Evolutionary conservation across 2,329 filamentous ascomycete species (phyloP).

Genomic region (Trichoderma atrobrunneum): DNA sequence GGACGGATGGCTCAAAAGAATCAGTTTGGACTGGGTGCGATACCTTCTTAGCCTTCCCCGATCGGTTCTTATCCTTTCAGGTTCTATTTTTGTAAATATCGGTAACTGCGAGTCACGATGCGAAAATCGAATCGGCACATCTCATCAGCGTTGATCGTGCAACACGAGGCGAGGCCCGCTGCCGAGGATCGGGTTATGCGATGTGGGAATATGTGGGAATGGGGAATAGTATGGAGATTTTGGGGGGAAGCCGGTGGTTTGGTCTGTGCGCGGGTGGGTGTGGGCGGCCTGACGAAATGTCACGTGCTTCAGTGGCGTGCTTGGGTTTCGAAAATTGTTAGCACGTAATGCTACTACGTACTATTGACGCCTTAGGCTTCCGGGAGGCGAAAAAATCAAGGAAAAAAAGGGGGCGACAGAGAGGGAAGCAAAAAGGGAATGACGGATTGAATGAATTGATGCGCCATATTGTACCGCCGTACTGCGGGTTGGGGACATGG

Average conservation of each 20-base stretch:
- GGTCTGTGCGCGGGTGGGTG: not conserved
- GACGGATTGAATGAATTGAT: not conserved
- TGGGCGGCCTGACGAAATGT: constrained; percentile 4
- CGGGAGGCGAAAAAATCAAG: not conserved
- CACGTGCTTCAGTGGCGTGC: constrained; percentile 9
- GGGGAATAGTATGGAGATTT: not conserved
- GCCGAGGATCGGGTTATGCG: not conserved
- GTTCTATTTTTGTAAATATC: not conserved
- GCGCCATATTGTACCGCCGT: not conserved
- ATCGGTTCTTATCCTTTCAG: too few relatives aligned
- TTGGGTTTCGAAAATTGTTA: not conserved
- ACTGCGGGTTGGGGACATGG: not conserved
- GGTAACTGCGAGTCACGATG: not conserved
- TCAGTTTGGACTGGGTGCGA: too few relatives aligned
- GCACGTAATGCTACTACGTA: not conserved
- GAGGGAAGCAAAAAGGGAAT: not conserved
- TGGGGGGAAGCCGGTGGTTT: not conserved
- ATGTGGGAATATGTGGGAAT: constrained; percentile 7
- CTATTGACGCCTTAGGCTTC: not conserved
- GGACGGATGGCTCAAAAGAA: not conserved
- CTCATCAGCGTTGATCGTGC: not conserved
- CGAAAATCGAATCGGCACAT: not conserved
- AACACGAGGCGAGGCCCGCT: not conserved
- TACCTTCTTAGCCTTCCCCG: not conserved
- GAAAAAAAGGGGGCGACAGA: not conserved